These are phyloP conservation scores for Grigorovia transvaalensis DNA, from an alignment of 805 yeast species.

Conservation along the genomic window DNA sequence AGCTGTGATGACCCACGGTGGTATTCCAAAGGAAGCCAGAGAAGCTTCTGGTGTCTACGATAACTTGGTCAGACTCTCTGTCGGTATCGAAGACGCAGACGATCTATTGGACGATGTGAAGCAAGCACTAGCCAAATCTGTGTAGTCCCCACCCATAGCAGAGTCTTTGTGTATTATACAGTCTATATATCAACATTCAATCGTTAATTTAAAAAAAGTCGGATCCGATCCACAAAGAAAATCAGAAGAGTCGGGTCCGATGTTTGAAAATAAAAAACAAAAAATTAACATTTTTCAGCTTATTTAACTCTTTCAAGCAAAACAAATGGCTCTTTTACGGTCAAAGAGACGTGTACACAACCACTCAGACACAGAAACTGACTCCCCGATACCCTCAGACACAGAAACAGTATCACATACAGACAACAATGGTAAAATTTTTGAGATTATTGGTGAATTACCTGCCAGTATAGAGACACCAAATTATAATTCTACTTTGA, in stretches of 20 bases:
- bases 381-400: background rate
- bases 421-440: slow-evolving; percentile 37
- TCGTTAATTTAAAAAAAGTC: no score
- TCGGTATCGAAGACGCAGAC: slow-evolving; percentile 77
- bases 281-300: no score
- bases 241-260: no score
- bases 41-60: slow-evolving; percentile 74
- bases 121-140: slow-evolving; percentile 47
- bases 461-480: slow-evolving; percentile 63
- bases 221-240: no score
- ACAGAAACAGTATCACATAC: slow-evolving; percentile 4
- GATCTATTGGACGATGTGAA: slow-evolving; percentile 64
- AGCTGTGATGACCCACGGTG: slow-evolving; percentile 87
- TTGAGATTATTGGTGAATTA: slow-evolving; percentile 50
- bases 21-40: slow-evolving; percentile 70
- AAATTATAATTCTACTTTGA: slow-evolving; percentile 39
- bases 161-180: no score
- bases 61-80: slow-evolving; percentile 71
- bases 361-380: background rate
- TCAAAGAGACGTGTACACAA: background rate
- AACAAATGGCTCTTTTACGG: background rate
- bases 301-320: background rate
- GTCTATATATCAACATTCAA: background rate
- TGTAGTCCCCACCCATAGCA: background rate
- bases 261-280: no score